Percentiles rank a stretch among this genome's conserved stretches.
Conservation (phyloP, 371 early-diverging fungal species). For the Mucor indicus region DNA sequence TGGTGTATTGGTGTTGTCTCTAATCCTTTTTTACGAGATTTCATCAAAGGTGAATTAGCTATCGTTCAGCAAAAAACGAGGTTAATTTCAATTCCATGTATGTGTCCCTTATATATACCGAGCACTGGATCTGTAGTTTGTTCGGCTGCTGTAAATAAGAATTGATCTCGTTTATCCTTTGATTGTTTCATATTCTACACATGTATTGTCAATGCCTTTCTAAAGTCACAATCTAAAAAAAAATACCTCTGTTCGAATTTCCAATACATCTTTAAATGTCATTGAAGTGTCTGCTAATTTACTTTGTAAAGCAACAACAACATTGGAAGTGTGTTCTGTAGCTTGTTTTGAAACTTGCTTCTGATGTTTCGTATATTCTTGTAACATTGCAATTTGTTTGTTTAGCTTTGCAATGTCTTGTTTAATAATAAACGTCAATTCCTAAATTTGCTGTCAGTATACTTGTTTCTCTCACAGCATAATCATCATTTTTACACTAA, state of each 20-base stretch:
- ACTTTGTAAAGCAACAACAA: slow-evolving; percentile 88
- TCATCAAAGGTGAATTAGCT: slow-evolving; percentile 63
- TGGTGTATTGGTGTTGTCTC: slow-evolving; percentile 11
- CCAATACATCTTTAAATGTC: slow-evolving; percentile 90
- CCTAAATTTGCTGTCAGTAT: slow-evolving; percentile 43
- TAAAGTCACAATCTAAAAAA: background rate
- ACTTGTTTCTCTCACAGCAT: background rate
- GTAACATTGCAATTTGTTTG: slow-evolving; percentile 84
- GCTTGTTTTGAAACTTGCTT: slow-evolving; percentile 68
- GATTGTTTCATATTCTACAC: slow-evolving; percentile 71
- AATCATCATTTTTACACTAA: slow-evolving; percentile 45
- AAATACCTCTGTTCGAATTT: slow-evolving; percentile 76
- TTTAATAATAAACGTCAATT: slow-evolving; percentile 90
- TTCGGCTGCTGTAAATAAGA: slow-evolving; percentile 44
- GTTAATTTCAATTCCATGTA: background rate
- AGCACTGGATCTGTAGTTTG: slow-evolving; percentile 27
- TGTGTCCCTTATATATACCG: slow-evolving; percentile 16
- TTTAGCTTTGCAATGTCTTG: slow-evolving; percentile 93
- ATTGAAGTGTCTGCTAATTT: slow-evolving; percentile 86
- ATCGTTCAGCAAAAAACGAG: background rate
- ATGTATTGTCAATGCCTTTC: background rate
- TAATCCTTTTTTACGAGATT: slow-evolving; percentile 37
- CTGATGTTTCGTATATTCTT: slow-evolving; percentile 55
- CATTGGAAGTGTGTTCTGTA: slow-evolving; percentile 88
- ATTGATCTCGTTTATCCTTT: slow-evolving; percentile 67